Evolutionary conservation across 202 grass and related monocot species (phyloP).

Genomic region (Tripidium arundinaceum): DNA sequence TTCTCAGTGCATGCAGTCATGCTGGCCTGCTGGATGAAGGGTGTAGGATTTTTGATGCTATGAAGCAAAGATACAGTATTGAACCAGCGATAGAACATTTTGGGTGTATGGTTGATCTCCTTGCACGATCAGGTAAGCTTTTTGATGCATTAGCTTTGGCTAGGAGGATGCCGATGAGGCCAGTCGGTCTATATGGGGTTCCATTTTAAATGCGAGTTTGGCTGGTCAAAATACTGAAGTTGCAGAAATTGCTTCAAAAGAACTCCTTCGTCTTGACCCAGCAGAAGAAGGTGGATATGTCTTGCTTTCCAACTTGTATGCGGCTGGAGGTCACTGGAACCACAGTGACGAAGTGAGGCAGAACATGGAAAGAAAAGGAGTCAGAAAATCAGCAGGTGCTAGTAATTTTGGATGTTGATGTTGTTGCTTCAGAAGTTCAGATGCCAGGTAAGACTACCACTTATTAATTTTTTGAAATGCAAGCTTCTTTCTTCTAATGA

Average conservation of each 20-base stretch:
- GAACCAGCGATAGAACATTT: conserved; percentile 51
- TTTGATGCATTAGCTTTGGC: conserved; percentile 43
- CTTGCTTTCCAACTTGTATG: conserved; percentile 56
- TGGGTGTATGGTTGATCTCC: conserved; percentile 55
- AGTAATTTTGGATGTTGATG: conserved; percentile 40
- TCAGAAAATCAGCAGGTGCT: conserved; percentile 46
- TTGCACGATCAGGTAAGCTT: conserved; percentile 47
- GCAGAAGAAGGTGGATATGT: conserved; percentile 49
- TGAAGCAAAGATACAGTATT: conserved; percentile 43
- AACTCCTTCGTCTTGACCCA: conserved; percentile 48
- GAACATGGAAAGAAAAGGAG: conserved; percentile 45
- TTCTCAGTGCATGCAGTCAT: conserved; percentile 56
- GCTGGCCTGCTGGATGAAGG: conserved; percentile 46
- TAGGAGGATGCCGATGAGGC: conserved; percentile 50
- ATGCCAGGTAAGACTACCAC: not conserved
- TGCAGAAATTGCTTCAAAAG: conserved; percentile 46
- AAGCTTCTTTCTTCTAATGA: conserved; percentile 1
- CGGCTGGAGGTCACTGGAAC: conserved; percentile 49
- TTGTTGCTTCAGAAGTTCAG: conserved; percentile 17
- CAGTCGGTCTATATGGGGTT: conserved; percentile 54
- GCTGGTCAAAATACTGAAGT: conserved; percentile 42
- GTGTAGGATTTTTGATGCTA: conserved; percentile 36
- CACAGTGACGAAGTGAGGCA: conserved; percentile 43
- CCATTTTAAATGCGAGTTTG: conserved; percentile 54
- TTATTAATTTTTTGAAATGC: not conserved